Percentiles rank a stretch among this genome's conserved stretches.
These are phyloP conservation scores for Trichocomaceae sp. DNA, from an alignment of 2,329 filamentous ascomycete species.

Conservation along the genomic window DNA sequence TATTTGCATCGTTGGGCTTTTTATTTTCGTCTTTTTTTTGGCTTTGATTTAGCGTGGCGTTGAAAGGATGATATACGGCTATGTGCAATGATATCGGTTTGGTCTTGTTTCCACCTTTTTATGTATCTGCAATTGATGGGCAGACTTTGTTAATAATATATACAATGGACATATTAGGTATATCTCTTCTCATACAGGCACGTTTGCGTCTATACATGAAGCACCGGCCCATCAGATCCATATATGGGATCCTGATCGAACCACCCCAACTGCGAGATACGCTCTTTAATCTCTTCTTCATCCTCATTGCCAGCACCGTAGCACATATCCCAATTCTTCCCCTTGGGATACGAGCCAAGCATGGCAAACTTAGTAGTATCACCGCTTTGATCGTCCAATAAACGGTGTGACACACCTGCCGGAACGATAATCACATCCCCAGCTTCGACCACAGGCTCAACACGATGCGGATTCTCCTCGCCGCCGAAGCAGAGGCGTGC, in stretches of 20 bases:
- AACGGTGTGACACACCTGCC: conserved; percentile 58
- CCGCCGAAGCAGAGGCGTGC: conserved; percentile 62
- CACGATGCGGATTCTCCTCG: conserved; percentile 51
- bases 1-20: background rate
- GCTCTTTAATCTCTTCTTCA: conserved; percentile 48
- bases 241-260: conserved; percentile 56
- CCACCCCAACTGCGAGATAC: conserved; percentile 49
- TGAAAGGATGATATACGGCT: background rate
- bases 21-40: background rate
- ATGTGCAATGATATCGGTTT: background rate
- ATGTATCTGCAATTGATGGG: background rate
- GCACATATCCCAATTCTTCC: conserved; percentile 62
- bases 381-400: conserved; percentile 50
- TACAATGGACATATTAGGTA: conserved; percentile 8
- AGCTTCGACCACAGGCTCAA: conserved; percentile 50
- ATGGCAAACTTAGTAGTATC: conserved; percentile 51
- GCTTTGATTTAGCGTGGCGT: conserved; percentile 10
- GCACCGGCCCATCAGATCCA: conserved; percentile 48
- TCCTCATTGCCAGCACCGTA: conserved; percentile 56
- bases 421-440: conserved; percentile 62
- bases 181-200: background rate
- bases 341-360: conserved; percentile 59
- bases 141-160: background rate
- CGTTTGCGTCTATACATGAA: conserved; percentile 30
- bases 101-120: conserved; percentile 1